Evolutionary conservation across 2,329 filamentous ascomycete species (phyloP), one percentile per base, ranked within the genome.

Genomic region (Penicillium nordicum): DNA sequence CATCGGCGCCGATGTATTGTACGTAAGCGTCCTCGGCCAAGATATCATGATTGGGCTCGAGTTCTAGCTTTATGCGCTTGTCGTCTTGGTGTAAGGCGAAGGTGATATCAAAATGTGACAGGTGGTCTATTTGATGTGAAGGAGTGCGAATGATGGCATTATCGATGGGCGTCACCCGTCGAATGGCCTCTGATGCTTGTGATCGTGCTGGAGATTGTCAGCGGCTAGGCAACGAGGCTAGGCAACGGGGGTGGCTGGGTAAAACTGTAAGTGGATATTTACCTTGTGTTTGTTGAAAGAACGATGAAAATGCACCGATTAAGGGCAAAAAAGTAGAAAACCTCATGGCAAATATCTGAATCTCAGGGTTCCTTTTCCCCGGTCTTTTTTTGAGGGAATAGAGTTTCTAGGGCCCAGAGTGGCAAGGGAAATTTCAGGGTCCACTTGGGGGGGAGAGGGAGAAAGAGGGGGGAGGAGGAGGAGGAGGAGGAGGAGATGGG

Each of bases 41-140:
- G 57, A 97, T 86, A 74, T 97, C 90, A 77, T 96, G 85, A 72
- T 97, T 97, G 4, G 94, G 94, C 71, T 94, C 87, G 47, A 99
- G 82, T 53, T 84, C 82, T 50, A 99, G 82, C 63, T 91, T 90
- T 67, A 97, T 80, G 63, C 85, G 83, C 61, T 92, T 83, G 58
- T 82, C 78, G 51, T 83, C 80, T 58, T 84, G 78, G 67, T 89
- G 85, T 36, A 96, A 78, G 55, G 84, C 80, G 72, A 99, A 97
- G 30, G 84, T 87, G 59, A 99, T 78, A 67, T 96, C 90, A 73
- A 99, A 99, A 23, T 85, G 79, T 14, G 92, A 93, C 55, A 89
- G 79, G 47, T 92, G 87, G 69, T 94, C 87, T 45, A 96, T 84
- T 57, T 88, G 86, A 71, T 90, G 85, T 44, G 88, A 89, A 16